A percentile compares a stretch with the other conserved stretches of the same genome.
Conservation (phyloP, 2,329 filamentous ascomycete species). For the Plenodomus tracheiphilus region DNA sequence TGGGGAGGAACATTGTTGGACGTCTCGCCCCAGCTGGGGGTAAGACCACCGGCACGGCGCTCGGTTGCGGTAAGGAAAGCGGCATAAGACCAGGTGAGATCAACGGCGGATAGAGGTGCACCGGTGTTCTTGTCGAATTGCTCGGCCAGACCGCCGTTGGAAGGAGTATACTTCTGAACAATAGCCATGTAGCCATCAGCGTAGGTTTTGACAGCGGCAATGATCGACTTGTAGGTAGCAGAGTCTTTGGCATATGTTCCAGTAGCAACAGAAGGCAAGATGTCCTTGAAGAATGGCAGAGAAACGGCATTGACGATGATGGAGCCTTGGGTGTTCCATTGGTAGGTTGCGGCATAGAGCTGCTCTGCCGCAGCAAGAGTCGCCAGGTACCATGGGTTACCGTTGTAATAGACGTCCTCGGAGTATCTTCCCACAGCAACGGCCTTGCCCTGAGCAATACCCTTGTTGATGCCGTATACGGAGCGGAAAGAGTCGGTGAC, state of each 20-base stretch:
- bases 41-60: conserved; percentile 16
- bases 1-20: conserved; percentile 52
- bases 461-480: conserved; percentile 70
- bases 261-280: conserved; percentile 56
- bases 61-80: conserved; percentile 61
- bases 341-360: conserved; percentile 74
- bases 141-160: conserved; percentile 68
- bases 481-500: conserved; percentile 75
- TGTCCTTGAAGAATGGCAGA: conserved; percentile 72
- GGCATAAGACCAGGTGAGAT: conserved; percentile 76
- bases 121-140: conserved; percentile 61
- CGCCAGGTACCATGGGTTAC: conserved; percentile 79
- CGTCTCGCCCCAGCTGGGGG: conserved; percentile 19
- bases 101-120: conserved; percentile 62
- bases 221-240: conserved; percentile 57
- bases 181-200: conserved; percentile 59
- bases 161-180: conserved; percentile 54
- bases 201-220: conserved; percentile 65
- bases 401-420: conserved; percentile 71
- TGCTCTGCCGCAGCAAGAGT: conserved; percentile 79
- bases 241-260: conserved; percentile 68
- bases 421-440: conserved; percentile 50
- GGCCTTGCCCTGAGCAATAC: conserved; percentile 62
- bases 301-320: conserved; percentile 68
- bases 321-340: conserved; percentile 66